Conservation (phyloP, 768 basidiomycete genomes). For the Tricholoma flavovirens region DNA sequence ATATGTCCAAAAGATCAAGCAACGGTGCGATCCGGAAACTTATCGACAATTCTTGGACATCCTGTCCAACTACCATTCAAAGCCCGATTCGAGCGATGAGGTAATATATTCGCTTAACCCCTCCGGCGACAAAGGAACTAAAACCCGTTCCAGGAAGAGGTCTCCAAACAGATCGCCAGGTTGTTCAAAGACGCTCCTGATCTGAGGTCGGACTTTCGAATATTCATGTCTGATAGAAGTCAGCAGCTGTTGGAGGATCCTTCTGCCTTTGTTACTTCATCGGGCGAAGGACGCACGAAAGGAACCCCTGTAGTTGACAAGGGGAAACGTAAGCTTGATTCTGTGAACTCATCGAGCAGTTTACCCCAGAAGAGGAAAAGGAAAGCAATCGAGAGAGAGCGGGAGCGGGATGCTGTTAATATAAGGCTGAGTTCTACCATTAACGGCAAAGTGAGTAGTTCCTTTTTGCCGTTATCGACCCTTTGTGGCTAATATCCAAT, state of each 20-base stretch:
- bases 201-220: constrained; percentile 63
- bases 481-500: constrained; percentile 7
- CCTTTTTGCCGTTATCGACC: constrained; percentile 3
- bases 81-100: constrained; percentile 58
- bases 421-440: constrained; percentile 26
- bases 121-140: constrained; percentile 7
- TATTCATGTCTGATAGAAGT: constrained; percentile 65
- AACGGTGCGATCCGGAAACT: constrained; percentile 85
- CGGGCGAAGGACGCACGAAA: constrained; percentile 24
- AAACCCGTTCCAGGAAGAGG: constrained; percentile 45
- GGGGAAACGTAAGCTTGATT: constrained; percentile 42
- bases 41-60: constrained; percentile 78
- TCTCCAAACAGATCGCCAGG: constrained; percentile 59
- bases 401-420: constrained; percentile 32
- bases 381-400: constrained; percentile 48
- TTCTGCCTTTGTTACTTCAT: constrained; percentile 15
- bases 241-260: constrained; percentile 45
- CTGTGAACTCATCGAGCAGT: constrained; percentile 27
- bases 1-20: constrained; percentile 96
- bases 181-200: constrained; percentile 76
- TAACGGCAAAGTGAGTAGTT: constrained; percentile 33
- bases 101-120: constrained; percentile 24
- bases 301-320: constrained; percentile 32
- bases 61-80: constrained; percentile 56
- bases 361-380: constrained; percentile 68